Evolutionary conservation across 2,329 filamentous ascomycete species (phyloP), one percentile per base, ranked within the genome.

Genomic region (Paraconiothyrium sp.): DNA sequence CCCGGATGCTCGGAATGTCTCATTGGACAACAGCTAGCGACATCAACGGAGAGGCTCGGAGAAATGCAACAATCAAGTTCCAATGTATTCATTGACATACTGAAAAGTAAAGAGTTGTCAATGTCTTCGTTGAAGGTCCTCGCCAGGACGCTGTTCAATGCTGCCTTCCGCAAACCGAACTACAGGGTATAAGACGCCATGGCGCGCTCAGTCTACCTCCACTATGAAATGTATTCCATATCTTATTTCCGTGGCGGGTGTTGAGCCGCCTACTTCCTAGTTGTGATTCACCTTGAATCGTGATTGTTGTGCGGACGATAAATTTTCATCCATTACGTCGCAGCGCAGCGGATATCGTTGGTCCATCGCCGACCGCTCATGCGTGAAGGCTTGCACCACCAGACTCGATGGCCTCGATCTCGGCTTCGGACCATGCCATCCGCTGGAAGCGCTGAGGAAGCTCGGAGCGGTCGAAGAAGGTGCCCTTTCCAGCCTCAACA

Each of bases 371-470:
- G 14, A 55, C 46, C 54, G 61, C 70, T 75, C 75, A 88, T 65
- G 81, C 84, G 70, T 83, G 85, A 68, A 88, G 72, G 73, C 87
- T 90, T 37, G 94, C 95, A 60, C 95, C 95, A 58, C 94, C 95
- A 59, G 92, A 95, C 87, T 97, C 93, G 74, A 99, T 87, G 24
- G 93, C 94, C 80, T 98, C 95, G 63, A 99, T 99, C 86, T 99
- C 95, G 47, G 89, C 89, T 70, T 89, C 81, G 41, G 87, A 90
- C 81, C 94, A 91, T 13, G 88, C 86, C 52, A 87, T 83, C 67
- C 93, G 87, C 74, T 90, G 88, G 87, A 97, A 99, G 72, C 94
- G 88, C 65, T 84, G 78, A 20, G 95, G 94, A 27, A 99, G 89
- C 82, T 99, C 92, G 70, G 88, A 92, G 71, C 93, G 89, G 80